These are phyloP conservation scores for Lobosporangium transversale DNA, from an alignment of 192 early-diverging fungal genomes.

Conservation along the genomic window DNA sequence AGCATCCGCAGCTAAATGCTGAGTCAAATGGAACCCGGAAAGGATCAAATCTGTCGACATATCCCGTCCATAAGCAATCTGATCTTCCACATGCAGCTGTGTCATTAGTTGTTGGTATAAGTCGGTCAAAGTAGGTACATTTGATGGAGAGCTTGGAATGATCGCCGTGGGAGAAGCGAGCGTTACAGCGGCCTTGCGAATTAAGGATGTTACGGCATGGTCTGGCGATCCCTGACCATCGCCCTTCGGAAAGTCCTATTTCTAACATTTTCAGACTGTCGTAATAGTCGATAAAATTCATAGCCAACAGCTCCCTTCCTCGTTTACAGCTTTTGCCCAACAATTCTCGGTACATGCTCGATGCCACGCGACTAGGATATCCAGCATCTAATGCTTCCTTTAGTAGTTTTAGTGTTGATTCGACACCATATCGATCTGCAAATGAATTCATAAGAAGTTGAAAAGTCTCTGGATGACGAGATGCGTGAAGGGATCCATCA, in stretches of 20 bases:
- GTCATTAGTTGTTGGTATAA: constrained; percentile 5
- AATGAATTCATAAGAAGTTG: constrained; percentile 21
- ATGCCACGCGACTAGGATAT: constrained; percentile 8
- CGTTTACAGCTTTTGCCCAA: constrained; percentile 12
- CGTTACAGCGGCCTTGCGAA: neutral
- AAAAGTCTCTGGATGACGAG: constrained; percentile 30
- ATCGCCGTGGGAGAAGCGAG: neutral
- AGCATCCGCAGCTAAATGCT: constrained; percentile 7
- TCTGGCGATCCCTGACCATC: neutral
- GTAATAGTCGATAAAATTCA: constrained; percentile 7
- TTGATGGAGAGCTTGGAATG: constrained; percentile 13
- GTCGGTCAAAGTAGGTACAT: neutral
- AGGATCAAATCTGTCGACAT: constrained; percentile 30
- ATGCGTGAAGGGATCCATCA: constrained; percentile 20
- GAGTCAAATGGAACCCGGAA: constrained; percentile 19
- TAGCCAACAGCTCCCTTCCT: constrained; percentile 17
- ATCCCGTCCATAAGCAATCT: constrained; percentile 6
- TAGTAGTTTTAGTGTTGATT: constrained; percentile 9
- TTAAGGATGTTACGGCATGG: neutral
- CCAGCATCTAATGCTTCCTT: constrained; percentile 21
- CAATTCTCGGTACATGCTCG: constrained; percentile 18
- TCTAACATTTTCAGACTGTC: constrained; percentile 1
- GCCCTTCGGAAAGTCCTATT: neutral
- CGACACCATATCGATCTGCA: constrained; percentile 26
- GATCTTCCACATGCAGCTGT: constrained; percentile 8